Evolutionary conservation across 306 rosid genomes (phyloP), one percentile per base, ranked within the genome.

Genomic region (Prunus mume): DNA sequence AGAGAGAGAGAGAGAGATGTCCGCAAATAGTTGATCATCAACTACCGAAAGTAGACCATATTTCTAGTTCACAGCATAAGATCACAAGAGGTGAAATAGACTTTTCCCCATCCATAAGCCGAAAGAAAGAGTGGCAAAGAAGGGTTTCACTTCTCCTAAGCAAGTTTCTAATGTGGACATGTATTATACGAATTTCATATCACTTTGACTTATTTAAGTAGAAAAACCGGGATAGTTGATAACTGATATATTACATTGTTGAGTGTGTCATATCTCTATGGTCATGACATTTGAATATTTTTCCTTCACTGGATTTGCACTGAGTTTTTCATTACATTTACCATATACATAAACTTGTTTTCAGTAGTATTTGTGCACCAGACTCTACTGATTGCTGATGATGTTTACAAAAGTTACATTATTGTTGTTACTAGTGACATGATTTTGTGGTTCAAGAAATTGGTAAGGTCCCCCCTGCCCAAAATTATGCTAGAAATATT

Each of bases 11-110:
- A 34, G 41, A 34, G 9, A 51, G 57, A 17, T 52, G 22, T 66
- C 71, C 52, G 20, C 54, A 67, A 68, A 24, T 24, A 12, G 52
- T 67, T 43, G 22, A 14, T 47, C 57, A 13, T 69, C 60, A 50
- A 49, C 73, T 3, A 49, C 60, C 60, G 46, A 69, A 69, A 69
- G 45, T 47, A 49, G 45, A 69, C 41, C 61, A 49, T 50, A 50
- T 49, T 20, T 19, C 60, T 62, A 0, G n/a, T 28, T 62, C 43
- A 47, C 60, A 69, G 0, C 22, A 47, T 52, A 25, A 49, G 41
- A 62, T 14, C 18, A 62, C 12, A 14, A 62, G 11, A 62, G 15
- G 12, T 27, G n/a, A 62, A 62, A 62, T 62, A 62, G 14, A 27
- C n/a, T 24, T 62, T 49, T 15, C 22, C 61, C 49, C 61, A 50